Evolutionary conservation across 495 filamentous ascomycete genomes (phyloP), one percentile per base, ranked within the genome.

Genomic region (Penicillium ucsense): DNA sequence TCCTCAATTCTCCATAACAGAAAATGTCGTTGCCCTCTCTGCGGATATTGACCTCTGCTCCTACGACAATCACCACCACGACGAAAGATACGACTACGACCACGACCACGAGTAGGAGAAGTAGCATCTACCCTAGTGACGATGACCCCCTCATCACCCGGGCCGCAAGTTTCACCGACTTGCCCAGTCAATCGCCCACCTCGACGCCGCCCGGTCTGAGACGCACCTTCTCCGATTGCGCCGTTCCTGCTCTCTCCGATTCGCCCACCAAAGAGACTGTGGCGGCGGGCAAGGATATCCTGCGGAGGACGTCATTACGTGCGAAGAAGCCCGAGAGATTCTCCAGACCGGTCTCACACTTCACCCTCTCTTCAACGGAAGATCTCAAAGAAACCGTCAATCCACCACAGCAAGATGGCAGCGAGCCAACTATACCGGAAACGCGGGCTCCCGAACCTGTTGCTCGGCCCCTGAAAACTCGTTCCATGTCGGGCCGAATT

Each of bases 401-500:
- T 20, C 20, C 20, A 1, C 20, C 20, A 20, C 20, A 55, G 7
- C 41, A 54, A 8, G 48, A 57, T 43, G 43, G 32, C 30, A 35
- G 10, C n/a, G 43, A 49, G 32, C 41, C 53, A 20, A 58, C 57
- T 38, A 8, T 60, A 39, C 59, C 65, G 11, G 56, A 67, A 51
- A 67, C 67, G 5, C 60, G 55, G 49, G 58, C 65, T 3, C 67
- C 65, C 4, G 67, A 70, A 46, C 67, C 66, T 4, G 65, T 64
- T 10, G 64, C 57, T 31, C 67, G 68, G 39, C 70, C 67, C n/a
- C 65, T 70, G 1, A 76, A 73, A 46, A 54, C 61, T 28, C 70
- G 69, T 38, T 71, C 73, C 4, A 76, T 83, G 56, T 81, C 82
- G 4, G 81, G 80, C 37, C 78, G 82, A 30, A 74, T 88, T 56